Base-by-base conservation (phyloP, 768 basidiomycete species). In the Nidularia pulvinata region DNA sequence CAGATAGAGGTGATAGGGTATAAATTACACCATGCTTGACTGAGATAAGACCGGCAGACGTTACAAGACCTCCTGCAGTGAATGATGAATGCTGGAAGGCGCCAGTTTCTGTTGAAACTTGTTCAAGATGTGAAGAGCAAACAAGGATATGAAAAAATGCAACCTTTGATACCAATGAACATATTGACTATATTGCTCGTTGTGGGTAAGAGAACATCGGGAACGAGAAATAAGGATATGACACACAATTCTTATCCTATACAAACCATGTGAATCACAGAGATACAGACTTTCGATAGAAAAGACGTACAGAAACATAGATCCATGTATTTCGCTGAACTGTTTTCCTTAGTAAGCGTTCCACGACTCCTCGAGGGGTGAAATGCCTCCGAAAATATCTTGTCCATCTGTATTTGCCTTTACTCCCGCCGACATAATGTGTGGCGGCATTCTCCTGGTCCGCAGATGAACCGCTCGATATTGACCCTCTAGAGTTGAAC, bases 11-110 rank as follows among this genome's bases (percentile, higher is more conserved):
- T 2, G 82, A 84, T 2, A 89, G 67, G 4, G 75, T 83, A 54
- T 83, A 76, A 47, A 88, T 81, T 14, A 78, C 48, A 2, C 86
- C 86, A 39, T 83, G 69, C 58, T 86, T 82, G 25, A 88, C 83
- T 0, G 82, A 78, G 51, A 89, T 84, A 42, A 88, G 68, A 6
- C 85, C 85, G 5, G 86, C 85, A 0, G 84, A 85, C 3, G 85
- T 84, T 5, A 86, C 85, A 35, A 81, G 64, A 1, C 85, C 84
- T 1, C 84, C 83, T 4, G 75, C 66, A 1, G 79, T 67, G 56
- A 85, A 82, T 0, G 84, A 84, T 0, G 85, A 86, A 62, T 89
- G 88, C 56, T 88, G 86, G 57, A 88, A 88, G 3, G 67, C 69
- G 5, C 85, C 85, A 7, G 82, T 80, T 53, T 75, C 76, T 73